These are phyloP conservation scores for Nakaseomyces bracarensis DNA, from an alignment of 1,139 yeast genomes.

Conservation along the genomic window DNA sequence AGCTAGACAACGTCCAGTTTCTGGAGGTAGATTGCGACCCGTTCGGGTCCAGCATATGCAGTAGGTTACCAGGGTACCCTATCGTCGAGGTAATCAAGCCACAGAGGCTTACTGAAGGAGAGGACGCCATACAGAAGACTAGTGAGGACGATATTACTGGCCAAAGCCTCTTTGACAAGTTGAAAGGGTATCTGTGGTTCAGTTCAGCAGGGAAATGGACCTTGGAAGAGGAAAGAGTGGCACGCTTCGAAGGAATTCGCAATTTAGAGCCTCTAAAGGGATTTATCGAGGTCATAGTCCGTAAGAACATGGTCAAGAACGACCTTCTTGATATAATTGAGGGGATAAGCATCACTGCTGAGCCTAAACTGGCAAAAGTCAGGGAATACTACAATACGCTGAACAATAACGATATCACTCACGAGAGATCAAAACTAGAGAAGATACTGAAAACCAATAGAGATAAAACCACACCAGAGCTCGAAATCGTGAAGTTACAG, in stretches of 20 bases:
- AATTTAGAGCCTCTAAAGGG: slow-evolving; percentile 17
- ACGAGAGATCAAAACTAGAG: slow-evolving; percentile 2
- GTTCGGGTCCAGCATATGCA: slow-evolving; percentile 27
- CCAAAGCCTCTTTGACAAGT: slow-evolving; percentile 10
- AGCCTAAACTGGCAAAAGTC: background rate
- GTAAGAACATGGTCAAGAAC: background rate
- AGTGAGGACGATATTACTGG: no score
- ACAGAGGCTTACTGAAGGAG: no score
- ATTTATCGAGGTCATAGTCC: slow-evolving; percentile 17
- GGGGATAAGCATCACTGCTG: background rate
- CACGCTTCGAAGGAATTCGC: slow-evolving; percentile 24
- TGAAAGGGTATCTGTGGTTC: slow-evolving; percentile 11
- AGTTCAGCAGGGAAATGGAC: slow-evolving; percentile 13
- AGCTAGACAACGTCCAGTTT: slow-evolving; percentile 16
- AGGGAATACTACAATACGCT: background rate
- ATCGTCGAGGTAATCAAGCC: slow-evolving; percentile 28
- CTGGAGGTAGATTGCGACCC: slow-evolving; percentile 31
- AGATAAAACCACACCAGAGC: background rate
- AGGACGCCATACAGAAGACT: no score
- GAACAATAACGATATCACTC: background rate
- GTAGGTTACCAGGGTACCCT: slow-evolving; percentile 30
- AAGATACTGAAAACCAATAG: background rate
- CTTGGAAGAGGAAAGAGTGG: slow-evolving; percentile 18
- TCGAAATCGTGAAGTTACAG: background rate
- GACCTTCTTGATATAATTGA: background rate